Percentiles rank a stretch among this genome's conserved stretches.
Evolutionary conservation across 129 eudicot genomes (phyloP).

Genomic region (Arctium lappa): DNA sequence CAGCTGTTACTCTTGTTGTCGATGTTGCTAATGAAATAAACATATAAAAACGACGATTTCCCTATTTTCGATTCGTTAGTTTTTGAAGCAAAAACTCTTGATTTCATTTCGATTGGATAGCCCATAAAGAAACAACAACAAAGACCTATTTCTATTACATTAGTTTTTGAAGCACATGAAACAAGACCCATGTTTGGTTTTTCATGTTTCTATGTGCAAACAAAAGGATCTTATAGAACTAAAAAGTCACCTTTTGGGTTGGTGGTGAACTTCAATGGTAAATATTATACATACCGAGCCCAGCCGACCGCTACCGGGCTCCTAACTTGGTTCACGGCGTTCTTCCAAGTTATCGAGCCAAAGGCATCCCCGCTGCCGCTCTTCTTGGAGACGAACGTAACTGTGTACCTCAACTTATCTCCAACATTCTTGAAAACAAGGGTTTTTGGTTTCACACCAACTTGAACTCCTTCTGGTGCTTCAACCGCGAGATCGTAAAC

Average conservation of each 20-base stretch:
- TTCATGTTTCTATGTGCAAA: slow-evolving; percentile 20
- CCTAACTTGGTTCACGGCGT: slow-evolving; percentile 53
- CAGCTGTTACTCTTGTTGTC: slow-evolving; percentile 47
- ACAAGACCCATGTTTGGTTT: slow-evolving; percentile 8
- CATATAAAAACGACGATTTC: slow-evolving; percentile 1
- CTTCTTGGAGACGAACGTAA: slow-evolving; percentile 58
- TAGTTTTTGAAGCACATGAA: slow-evolving; percentile 25
- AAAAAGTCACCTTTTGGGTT: background rate
- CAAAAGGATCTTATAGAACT: background rate
- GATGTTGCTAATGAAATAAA: slow-evolving; percentile 31
- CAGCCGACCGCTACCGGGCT: slow-evolving; percentile 79
- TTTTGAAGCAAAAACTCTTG: slow-evolving; percentile 8
- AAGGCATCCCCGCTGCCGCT: slow-evolving; percentile 44
- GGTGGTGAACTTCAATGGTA: background rate
- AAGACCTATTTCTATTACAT: slow-evolving; percentile 30
- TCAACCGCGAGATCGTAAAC: slow-evolving; percentile 41
- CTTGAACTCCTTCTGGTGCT: slow-evolving; percentile 49
- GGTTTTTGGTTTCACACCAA: slow-evolving; percentile 54
- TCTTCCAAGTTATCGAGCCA: slow-evolving; percentile 73
- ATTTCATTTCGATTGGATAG: background rate
- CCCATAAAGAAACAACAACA: background rate
- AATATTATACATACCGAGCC: slow-evolving; percentile 23
- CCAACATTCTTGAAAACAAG: slow-evolving; percentile 70
- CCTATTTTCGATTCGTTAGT: background rate
- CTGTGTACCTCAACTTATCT: slow-evolving; percentile 59